Evolutionary conservation across 2,329 filamentous ascomycete species (phyloP).

Genomic region (Paracamarosporium sp.): DNA sequence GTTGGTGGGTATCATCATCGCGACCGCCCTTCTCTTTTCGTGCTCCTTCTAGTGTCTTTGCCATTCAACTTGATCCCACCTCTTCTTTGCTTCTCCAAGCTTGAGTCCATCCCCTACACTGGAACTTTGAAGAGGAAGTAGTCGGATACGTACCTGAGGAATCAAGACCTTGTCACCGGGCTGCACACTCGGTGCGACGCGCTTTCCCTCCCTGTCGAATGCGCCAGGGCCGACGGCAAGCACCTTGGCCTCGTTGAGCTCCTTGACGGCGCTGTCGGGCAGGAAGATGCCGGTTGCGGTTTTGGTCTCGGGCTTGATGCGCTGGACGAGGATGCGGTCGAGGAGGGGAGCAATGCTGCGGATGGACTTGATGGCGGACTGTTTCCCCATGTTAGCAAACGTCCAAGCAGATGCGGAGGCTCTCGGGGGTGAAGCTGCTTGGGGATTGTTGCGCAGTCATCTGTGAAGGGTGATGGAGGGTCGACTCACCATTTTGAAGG

Average conservation of each 20-base stretch:
- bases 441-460: neutral
- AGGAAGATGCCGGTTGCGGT: constrained; percentile 97
- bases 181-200: constrained; percentile 80
- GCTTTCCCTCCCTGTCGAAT: constrained; percentile 87
- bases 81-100: too few relatives aligned
- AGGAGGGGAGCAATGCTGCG: constrained; percentile 93
- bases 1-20: constrained; percentile 89
- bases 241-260: constrained; percentile 97
- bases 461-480: neutral
- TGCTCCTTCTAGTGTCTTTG: too few relatives aligned
- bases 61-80: too few relatives aligned
- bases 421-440: neutral
- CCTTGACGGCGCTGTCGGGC: constrained; percentile 95
- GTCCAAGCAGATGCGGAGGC: neutral
- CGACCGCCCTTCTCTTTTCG: constrained; percentile 3
- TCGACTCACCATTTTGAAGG: constrained; percentile 19
- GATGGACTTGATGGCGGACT: constrained; percentile 84
- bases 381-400: neutral
- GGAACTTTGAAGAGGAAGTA: neutral
- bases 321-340: constrained; percentile 97
- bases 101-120: too few relatives aligned
- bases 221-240: constrained; percentile 91
- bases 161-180: constrained; percentile 94
- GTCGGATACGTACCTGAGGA: constrained; percentile 82
- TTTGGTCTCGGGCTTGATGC: constrained; percentile 95